These are phyloP conservation scores for Vigna reflexopilosa DNA, from an alignment of 306 rosid species.

Conservation along the genomic window DNA sequence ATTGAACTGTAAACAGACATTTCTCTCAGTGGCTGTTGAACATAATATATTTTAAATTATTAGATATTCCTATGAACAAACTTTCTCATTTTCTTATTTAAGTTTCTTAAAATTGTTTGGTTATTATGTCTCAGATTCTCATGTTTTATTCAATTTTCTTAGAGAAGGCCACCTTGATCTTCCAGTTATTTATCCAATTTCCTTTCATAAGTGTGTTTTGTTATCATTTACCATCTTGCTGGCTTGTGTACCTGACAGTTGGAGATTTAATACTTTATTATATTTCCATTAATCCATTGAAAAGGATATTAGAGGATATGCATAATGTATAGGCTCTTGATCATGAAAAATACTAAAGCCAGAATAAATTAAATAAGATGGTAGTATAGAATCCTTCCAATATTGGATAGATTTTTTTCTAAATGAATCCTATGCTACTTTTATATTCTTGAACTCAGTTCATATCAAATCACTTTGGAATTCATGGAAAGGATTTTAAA, in stretches of 20 bases:
- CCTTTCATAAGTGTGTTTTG: background rate
- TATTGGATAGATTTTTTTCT: conserved; percentile 9
- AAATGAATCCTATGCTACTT: conserved; percentile 10
- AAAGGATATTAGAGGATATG: conserved; percentile 21
- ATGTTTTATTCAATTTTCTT: background rate
- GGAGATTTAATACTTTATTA: conserved; percentile 19
- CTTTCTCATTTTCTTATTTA: conserved; percentile 2
- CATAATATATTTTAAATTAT: conserved; percentile 2
- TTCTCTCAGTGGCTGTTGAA: background rate
- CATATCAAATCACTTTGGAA: background rate
- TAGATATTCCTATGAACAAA: background rate
- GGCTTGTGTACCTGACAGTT: conserved; percentile 17
- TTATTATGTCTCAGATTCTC: background rate
- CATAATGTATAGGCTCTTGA: background rate
- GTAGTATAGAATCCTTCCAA: background rate
- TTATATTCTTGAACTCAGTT: conserved; percentile 2
- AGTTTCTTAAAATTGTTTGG: background rate
- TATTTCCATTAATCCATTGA: conserved; percentile 1
- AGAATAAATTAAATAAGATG: background rate
- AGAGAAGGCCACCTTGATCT: background rate
- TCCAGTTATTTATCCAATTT: conserved; percentile 12
- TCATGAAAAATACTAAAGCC: background rate
- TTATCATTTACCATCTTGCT: background rate
- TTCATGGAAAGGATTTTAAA: conserved; percentile 5
- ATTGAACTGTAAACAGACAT: conserved; percentile 13